Evolutionary conservation across 225 moss, liverwort and hornwort species (phyloP), one percentile per base, ranked within the genome.

Genomic region (Physcomitrellopsis africana): DNA sequence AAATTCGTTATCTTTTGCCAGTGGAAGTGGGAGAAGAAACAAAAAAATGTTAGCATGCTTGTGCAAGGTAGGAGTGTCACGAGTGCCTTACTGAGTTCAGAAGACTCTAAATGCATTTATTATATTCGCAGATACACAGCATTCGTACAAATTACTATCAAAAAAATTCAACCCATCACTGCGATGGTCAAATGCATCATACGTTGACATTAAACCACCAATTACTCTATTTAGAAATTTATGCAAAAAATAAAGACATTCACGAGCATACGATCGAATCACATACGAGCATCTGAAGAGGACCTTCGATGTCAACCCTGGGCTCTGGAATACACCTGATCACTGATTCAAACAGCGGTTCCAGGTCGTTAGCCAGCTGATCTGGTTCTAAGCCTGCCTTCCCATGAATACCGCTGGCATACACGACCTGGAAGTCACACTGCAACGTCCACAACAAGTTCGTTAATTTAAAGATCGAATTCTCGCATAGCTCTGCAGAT

Each of bases 351-450:
- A 96, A 96, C 46, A 96, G 80, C 1, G 96, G 96, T 70, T 91
- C 96, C 63, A 96, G 63, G 70, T 96, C 96, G 29, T 82, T 81
- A 62, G 96, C 84, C 82, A 96, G 80, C 46, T 83, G 84, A 32
- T 90, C 79, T 22, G 96, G 82, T 76, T 96, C 94, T 64, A 96
- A 65, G 16, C 96, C 92, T 56, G 96, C 96, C 83, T 85, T 94
- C 9, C 94, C 96, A 22, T 94, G 91, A 66, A 96, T 96, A 11
- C 96, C 96, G 63, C 94, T 96, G 43, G 96, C 96, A 53, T 83
- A 96, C 19, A 96, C 94, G 2, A 94, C 94, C 80, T 96, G 96
- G 53, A 96, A 96, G 69, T 96, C 96, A 65, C 96, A 96, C 94
- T 96, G 90, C 79, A 81, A 17, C 18, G 3, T 12, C 65, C 77